Base-by-base conservation (phyloP, 768 basidiomycete species). In the Amanita thiersii region DNA sequence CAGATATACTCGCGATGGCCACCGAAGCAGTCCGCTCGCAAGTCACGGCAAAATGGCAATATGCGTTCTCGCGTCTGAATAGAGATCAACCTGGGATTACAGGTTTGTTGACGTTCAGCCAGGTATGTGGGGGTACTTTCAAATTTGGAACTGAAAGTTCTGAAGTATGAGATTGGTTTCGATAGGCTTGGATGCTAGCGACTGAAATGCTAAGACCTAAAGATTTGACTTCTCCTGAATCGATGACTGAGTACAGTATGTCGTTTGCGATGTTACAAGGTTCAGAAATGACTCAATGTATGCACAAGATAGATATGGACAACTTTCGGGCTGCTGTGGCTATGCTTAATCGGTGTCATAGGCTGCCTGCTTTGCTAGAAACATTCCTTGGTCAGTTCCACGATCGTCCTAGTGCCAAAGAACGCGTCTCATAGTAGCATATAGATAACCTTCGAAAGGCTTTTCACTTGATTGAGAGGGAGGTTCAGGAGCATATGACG, bases 1-100 rank as follows among this genome's bases (percentile, higher is more conserved):
- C n/a, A n/a, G n/a, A n/a, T n/a, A n/a, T n/a, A n/a, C n/a, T n/a
- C 8, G 7, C 17, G 9, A 80, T 78, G 79, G 70, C 74, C 12
- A 77, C 77, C 3, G 68, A 73, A 43, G 79, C 79, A 18, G 61
- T 82, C n/a, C 71, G 72, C 34, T 68, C 72, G 1, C 80, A 83
- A 54, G 77, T 83, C 6, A 70, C 75, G 12, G 63, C 78, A 2
- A 81, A 81, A 63, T 84, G 82, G 81, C 77, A 81, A 46, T 77
- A 82, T 14, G 68, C 77, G 1, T 84, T 84, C 54, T 59, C 66
- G n/a, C 71, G 77, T 11, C 62, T 84, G 36, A 84, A 84, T 52
- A 65, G 69, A 20, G 57, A 63, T 10, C 66, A 74, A 25, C 70
- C 70, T 26, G 82, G 81, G 6, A 81, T 84, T 43, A 62, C 75